Evolutionary conservation across 768 basidiomycete genomes (phyloP).

Genomic region (Mycena haematopus): DNA sequence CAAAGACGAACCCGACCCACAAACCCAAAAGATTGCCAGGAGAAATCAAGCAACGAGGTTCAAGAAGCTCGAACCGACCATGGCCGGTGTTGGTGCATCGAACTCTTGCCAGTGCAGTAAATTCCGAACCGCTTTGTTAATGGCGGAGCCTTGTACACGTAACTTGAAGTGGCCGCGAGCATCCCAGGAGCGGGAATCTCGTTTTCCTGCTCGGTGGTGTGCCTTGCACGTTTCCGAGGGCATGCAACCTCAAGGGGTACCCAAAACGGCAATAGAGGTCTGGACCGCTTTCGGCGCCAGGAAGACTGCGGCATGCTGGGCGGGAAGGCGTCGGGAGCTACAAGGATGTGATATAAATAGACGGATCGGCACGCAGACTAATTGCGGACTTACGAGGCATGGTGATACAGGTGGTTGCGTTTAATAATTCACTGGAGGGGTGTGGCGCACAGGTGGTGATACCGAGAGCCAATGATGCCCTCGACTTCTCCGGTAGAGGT

Average conservation of each 20-base stretch:
- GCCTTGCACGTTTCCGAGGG: conserved; percentile 12
- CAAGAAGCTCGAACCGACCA: conserved; percentile 15
- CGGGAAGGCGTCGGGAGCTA: conserved; percentile 24
- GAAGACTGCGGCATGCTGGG: background rate
- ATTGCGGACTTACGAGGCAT: conserved; percentile 19
- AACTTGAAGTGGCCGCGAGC: conserved; percentile 1
- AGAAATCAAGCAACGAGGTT: background rate
- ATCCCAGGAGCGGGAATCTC: conserved; percentile 4
- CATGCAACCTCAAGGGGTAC: background rate
- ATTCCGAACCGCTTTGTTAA: conserved; percentile 30
- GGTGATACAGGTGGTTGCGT: background rate
- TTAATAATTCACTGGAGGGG: background rate
- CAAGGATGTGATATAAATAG: background rate
- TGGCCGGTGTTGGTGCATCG: conserved; percentile 20
- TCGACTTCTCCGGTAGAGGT: conserved; percentile 6
- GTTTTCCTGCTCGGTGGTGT: conserved; percentile 14
- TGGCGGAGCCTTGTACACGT: conserved; percentile 21
- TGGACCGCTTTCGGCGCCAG: conserved; percentile 5
- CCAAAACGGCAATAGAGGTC: background rate
- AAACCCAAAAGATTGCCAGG: too few species aligned
- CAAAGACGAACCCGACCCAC: too few species aligned
- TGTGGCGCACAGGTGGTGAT: conserved; percentile 18
- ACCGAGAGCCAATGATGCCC: conserved; percentile 6
- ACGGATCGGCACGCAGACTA: background rate
- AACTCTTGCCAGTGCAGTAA: conserved; percentile 25